A percentile compares a stretch with the other conserved stretches of the same genome.
These are phyloP conservation scores for Insectozyma bohioensis DNA, from an alignment of 1,139 yeast species.

Conservation along the genomic window DNA sequence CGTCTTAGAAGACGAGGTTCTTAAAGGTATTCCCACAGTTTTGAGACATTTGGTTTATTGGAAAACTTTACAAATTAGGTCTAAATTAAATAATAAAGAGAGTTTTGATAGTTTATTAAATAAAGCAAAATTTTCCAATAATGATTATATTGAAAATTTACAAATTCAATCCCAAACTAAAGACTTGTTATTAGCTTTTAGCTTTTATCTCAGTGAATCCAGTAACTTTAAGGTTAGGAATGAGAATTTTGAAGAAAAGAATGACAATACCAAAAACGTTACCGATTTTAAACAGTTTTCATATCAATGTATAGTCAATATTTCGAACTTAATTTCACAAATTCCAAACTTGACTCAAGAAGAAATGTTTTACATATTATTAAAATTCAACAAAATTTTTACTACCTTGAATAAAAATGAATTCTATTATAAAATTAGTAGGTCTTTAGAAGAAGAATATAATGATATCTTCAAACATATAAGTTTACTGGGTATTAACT, in stretches of 20 bases:
- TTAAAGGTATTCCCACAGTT: constrained; percentile 33
- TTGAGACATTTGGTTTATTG: constrained; percentile 34
- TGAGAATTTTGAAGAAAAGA: constrained; percentile 4
- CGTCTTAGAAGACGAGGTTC: constrained; percentile 27
- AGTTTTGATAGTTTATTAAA: constrained; percentile 31
- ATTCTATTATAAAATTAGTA: constrained; percentile 35
- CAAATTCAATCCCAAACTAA: constrained; percentile 20
- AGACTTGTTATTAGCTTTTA: constrained; percentile 33
- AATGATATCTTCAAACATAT: constrained; percentile 33
- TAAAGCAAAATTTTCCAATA: constrained; percentile 24
- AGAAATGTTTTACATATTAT: constrained; percentile 32
- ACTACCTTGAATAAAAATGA: constrained; percentile 32
- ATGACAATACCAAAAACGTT: too few species aligned
- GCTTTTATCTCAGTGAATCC: too few species aligned
- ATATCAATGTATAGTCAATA: constrained; percentile 22
- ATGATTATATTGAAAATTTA: constrained; percentile 22
- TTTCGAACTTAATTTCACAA: constrained; percentile 20
- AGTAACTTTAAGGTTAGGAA: not conserved
- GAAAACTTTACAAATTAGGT: constrained; percentile 33
- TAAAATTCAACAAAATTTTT: constrained; percentile 35
- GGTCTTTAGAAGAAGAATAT: constrained; percentile 37
- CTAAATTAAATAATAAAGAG: constrained; percentile 29
- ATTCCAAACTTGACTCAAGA: constrained; percentile 27
- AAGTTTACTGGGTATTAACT: constrained; percentile 37
- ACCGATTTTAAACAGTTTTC: too few species aligned